Evolutionary conservation across 768 basidiomycete genomes (phyloP), one percentile per base, ranked within the genome.

Genomic region (Amanita rimosa): DNA sequence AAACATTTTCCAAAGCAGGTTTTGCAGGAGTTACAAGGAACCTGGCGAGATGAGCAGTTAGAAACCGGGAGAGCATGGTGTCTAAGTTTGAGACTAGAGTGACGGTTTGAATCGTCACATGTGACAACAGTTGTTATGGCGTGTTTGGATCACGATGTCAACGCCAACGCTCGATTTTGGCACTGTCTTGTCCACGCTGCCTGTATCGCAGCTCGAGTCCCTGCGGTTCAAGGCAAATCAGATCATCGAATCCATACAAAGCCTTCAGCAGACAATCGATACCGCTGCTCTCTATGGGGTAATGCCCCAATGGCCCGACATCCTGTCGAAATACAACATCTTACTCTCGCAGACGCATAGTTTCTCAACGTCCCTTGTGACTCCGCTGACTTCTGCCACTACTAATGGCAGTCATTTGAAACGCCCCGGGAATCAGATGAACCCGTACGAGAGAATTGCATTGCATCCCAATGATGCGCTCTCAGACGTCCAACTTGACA

Each of bases 221-320:
- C 68, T 89, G 44, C 73, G 74, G 34, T 85, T 85, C 69, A 86
- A 87, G 54, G 74, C 83, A 3, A 78, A 75, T 51, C 85, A 88
- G 60, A 85, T 89, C 31, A 78, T 87, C 39, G 87, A 90, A 44
- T 85, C 84, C 6, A 82, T 89, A 19, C 68, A 79, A 49, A 67
- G 69, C 0, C 68, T 89, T 7, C 80, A 81, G 49, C 69, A 75
- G 46, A 81, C 76, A 6, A 68, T 89, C 55, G 81, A 85, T 46
- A 69, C 67, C 6, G 74, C 74, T 3, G 74, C 75, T 10, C 70
- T 77, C 33, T 72, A 70, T 38, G 66, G 65, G 33, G 68, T 60
- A n/a, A 87, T 89, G 79, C 80, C 83, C 2, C 64, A 84, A 6
- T 91, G 89, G 89, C 89, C 88, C 2, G 88, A 91, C 58, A 78